Conservation (phyloP, 306 rosid genomes). For the Quercus cerris region DNA sequence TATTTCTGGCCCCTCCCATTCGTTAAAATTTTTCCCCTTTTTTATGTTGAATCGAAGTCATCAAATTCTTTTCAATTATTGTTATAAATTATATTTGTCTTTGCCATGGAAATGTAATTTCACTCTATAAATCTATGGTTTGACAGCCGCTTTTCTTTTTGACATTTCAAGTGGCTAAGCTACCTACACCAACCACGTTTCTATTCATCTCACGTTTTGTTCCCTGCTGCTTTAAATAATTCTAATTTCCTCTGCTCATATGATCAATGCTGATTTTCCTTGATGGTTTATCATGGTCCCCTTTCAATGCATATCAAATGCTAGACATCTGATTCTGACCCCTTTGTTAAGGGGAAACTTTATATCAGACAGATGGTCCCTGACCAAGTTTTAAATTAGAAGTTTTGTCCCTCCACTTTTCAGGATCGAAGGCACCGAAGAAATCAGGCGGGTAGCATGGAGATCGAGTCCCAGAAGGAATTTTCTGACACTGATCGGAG, state of each 20-base stretch:
- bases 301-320: not conserved
- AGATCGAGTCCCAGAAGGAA: conserved; percentile 72
- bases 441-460: conserved; percentile 59
- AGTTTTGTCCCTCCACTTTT: conserved; percentile 1
- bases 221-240: not conserved
- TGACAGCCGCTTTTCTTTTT: no score
- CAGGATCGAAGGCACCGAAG: conserved; percentile 88
- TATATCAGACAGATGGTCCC: not conserved
- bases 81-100: not conserved
- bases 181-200: not conserved
- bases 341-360: not conserved
- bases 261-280: not conserved
- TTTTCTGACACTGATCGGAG: conserved; percentile 76
- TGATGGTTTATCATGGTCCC: not conserved
- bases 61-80: not conserved
- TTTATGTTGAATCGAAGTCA: not conserved
- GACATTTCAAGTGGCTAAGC: not conserved
- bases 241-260: not conserved
- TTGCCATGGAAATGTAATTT: not conserved
- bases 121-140: not conserved
- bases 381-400: not conserved
- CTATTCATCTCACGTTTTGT: not conserved
- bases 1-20: no score
- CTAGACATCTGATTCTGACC: not conserved
- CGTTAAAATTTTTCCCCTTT: not conserved